These are phyloP conservation scores for Penicillium sp. DNA, from an alignment of 2,329 filamentous ascomycete genomes.

Conservation along the genomic window DNA sequence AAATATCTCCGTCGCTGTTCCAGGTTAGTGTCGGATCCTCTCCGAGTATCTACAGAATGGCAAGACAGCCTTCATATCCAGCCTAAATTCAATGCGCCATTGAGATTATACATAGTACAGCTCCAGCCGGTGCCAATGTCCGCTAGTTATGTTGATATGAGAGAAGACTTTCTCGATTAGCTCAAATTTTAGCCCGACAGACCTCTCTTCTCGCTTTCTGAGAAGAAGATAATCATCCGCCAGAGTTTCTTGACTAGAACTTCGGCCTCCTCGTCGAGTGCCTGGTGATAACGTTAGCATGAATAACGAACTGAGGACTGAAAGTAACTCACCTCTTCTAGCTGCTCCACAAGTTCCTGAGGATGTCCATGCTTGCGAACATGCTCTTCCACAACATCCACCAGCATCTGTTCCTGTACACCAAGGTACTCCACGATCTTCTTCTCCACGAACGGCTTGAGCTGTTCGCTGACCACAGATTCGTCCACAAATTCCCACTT, in stretches of 20 bases:
- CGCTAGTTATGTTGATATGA: not conserved
- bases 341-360: constrained; percentile 79
- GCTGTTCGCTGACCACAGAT: constrained; percentile 77
- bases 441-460: constrained; percentile 95
- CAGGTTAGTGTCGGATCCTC: constrained; percentile 13
- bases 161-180: not conserved
- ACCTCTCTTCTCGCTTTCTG: constrained; percentile 89
- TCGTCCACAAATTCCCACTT: constrained; percentile 93
- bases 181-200: constrained; percentile 64
- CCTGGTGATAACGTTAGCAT: constrained; percentile 57
- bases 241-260: constrained; percentile 94
- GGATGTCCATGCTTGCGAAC: constrained; percentile 75
- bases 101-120: not conserved
- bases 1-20: constrained; percentile 5
- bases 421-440: constrained; percentile 97
- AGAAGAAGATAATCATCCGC: constrained; percentile 98
- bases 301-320: not conserved
- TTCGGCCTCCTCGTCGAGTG: constrained; percentile 92
- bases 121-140: not conserved
- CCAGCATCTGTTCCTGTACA: constrained; percentile 92
- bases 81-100: not conserved
- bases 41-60: constrained; percentile 4
- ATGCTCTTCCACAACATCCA: constrained; percentile 90
- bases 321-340: constrained; percentile 72
- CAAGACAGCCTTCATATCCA: not conserved